Conservation (phyloP, 345 rosid genomes). For the Psidium friedrichsthalianum region DNA sequence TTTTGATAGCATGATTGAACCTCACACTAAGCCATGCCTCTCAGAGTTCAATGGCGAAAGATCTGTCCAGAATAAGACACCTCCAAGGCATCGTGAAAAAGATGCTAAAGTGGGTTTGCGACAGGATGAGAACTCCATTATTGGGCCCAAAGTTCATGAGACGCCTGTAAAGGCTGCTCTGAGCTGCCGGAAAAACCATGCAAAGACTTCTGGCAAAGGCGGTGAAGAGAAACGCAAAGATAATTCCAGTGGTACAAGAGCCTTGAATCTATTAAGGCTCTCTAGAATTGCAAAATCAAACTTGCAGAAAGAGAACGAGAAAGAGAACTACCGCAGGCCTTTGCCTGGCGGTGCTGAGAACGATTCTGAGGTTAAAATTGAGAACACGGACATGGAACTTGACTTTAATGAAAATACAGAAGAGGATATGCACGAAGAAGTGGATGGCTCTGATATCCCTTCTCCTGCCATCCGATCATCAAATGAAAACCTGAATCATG, state of each 20-base stretch:
- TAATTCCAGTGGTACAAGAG: slow-evolving; percentile 45
- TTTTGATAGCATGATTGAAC: slow-evolving; percentile 68
- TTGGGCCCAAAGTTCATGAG: slow-evolving; percentile 40
- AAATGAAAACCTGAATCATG: slow-evolving; percentile 21
- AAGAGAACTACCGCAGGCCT: slow-evolving; percentile 92
- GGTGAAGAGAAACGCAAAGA: slow-evolving; percentile 60
- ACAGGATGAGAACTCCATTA: slow-evolving; percentile 50
- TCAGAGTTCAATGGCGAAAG: slow-evolving; percentile 67
- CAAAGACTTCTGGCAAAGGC: slow-evolving; percentile 44
- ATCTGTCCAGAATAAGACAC: slow-evolving; percentile 50
- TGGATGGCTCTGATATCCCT: slow-evolving; percentile 47
- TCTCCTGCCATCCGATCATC: slow-evolving; percentile 19
- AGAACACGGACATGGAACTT: slow-evolving; percentile 96
- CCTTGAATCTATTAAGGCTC: slow-evolving; percentile 77
- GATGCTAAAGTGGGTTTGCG: slow-evolving; percentile 50
- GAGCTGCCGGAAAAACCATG: slow-evolving; percentile 41
- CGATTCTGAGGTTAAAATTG: slow-evolving; percentile 82
- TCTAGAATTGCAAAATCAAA: slow-evolving; percentile 90
- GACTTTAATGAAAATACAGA: slow-evolving; percentile 81
- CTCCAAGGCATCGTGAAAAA: slow-evolving; percentile 62
- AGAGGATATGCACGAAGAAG: slow-evolving; percentile 70
- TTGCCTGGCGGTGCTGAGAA: slow-evolving; percentile 60
- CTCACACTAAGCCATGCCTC: slow-evolving; percentile 63
- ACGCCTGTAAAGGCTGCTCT: slow-evolving; percentile 61
- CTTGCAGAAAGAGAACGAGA: slow-evolving; percentile 89